Evolutionary conservation across 306 rosid species (phyloP).

Genomic region (Prunus salicina): DNA sequence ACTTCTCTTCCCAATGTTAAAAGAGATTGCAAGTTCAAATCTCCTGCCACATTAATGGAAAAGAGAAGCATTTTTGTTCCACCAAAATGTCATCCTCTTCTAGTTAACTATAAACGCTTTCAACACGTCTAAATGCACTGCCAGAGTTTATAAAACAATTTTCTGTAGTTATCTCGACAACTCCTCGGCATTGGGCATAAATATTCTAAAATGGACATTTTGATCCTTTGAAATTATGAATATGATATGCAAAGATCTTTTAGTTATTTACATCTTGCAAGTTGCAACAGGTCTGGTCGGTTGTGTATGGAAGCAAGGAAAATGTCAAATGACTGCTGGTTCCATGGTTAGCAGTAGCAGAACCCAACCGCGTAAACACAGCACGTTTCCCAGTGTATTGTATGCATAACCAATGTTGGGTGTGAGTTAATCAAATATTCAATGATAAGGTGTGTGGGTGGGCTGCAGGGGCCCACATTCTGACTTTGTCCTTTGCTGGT

Average conservation of each 20-base stretch:
- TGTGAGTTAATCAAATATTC: conserved; percentile 1
- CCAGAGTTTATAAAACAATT: no score
- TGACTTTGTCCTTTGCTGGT: not conserved
- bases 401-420: not conserved
- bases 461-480: not conserved
- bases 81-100: no score
- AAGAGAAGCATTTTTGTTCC: no score
- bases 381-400: not conserved
- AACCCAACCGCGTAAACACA: conserved; percentile 15
- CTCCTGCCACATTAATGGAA: no score
- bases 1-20: no score
- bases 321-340: not conserved
- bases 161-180: no score
- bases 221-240: no score
- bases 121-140: no score
- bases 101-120: no score
- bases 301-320: not conserved
- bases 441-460: not conserved
- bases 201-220: no score
- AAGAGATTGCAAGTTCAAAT: no score
- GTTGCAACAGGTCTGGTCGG: not conserved
- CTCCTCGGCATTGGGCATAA: no score
- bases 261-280: not conserved
- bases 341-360: not conserved
- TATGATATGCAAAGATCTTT: not conserved